Conservation (phyloP, 345 rosid genomes). For the Turritis glabra region DNA sequence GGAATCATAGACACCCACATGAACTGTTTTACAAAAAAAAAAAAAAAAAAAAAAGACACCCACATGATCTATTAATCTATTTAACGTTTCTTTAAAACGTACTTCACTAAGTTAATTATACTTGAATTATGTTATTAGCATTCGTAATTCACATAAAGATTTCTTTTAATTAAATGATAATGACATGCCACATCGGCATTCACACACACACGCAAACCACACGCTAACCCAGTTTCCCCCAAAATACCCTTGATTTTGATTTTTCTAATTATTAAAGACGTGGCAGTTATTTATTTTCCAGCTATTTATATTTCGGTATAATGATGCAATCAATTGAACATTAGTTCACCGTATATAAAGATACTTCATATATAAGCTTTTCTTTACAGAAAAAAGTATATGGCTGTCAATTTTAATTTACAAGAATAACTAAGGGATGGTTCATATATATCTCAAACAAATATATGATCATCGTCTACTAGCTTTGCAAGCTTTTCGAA, state of each 20-base stretch:
- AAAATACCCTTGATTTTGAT: background rate
- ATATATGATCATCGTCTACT: no score
- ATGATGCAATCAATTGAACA: background rate
- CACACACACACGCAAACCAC: constrained; percentile 37
- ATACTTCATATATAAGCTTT: background rate
- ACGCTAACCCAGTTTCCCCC: constrained; percentile 13
- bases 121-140: background rate
- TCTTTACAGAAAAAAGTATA: background rate
- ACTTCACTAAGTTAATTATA: constrained; percentile 19
- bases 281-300: background rate
- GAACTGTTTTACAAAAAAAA: no score
- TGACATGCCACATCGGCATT: constrained; percentile 38
- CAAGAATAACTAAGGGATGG: background rate
- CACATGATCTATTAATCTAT: constrained; percentile 30
- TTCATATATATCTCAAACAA: background rate
- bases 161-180: background rate
- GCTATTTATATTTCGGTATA: background rate
- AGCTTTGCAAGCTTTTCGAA: no score
- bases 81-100: constrained; percentile 9
- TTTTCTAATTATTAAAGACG: background rate
- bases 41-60: no score
- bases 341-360: background rate
- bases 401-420: background rate
- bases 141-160: background rate
- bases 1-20: constrained; percentile 34